A percentile compares a stretch with the other conserved stretches of the same genome.
Evolutionary conservation across 345 rosid genomes (phyloP).

Genomic region (Stellera chamaejasme): DNA sequence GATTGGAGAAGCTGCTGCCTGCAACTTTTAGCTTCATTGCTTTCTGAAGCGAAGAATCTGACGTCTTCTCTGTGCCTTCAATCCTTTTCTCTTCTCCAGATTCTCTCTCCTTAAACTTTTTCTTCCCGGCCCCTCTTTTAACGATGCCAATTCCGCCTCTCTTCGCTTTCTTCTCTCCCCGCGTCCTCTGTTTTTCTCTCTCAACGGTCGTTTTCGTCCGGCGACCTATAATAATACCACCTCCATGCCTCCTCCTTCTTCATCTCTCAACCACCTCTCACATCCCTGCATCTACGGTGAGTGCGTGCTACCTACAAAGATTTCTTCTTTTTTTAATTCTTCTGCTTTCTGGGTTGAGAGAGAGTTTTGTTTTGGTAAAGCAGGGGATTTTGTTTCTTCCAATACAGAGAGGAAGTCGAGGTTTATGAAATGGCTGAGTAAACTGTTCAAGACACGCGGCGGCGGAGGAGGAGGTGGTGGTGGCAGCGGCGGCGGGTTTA

Average conservation of each 20-base stretch:
- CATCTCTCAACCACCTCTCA: conserved; percentile 53
- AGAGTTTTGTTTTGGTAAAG: conserved; percentile 13
- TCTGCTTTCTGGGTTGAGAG: not conserved
- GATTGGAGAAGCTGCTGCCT: no score
- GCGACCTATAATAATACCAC: not conserved
- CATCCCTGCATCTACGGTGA: conserved; percentile 80
- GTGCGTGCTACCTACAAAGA: not conserved
- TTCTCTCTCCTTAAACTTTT: conserved; percentile 21
- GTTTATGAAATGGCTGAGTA: conserved; percentile 89
- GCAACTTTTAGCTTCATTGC: conserved; percentile 29
- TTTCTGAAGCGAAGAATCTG: conserved; percentile 77
- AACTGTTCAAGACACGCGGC: conserved; percentile 61
- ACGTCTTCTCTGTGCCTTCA: conserved; percentile 33
- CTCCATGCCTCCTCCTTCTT: conserved; percentile 51
- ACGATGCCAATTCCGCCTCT: conserved; percentile 24
- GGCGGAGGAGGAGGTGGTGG: conserved; percentile 23
- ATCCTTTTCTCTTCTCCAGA: conserved; percentile 33
- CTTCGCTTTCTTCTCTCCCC: conserved; percentile 16
- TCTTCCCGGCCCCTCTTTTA: conserved; percentile 14
- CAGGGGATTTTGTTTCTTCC: conserved; percentile 73
- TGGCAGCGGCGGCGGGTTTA: conserved; percentile 23
- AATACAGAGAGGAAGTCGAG: conserved; percentile 72
- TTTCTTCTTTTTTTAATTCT: not conserved
- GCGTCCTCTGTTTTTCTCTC: conserved; percentile 10
- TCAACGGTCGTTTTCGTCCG: conserved; percentile 24